Conservation (phyloP, 2,329 filamentous ascomycete genomes). For the Aspergillus bombycis region DNA sequence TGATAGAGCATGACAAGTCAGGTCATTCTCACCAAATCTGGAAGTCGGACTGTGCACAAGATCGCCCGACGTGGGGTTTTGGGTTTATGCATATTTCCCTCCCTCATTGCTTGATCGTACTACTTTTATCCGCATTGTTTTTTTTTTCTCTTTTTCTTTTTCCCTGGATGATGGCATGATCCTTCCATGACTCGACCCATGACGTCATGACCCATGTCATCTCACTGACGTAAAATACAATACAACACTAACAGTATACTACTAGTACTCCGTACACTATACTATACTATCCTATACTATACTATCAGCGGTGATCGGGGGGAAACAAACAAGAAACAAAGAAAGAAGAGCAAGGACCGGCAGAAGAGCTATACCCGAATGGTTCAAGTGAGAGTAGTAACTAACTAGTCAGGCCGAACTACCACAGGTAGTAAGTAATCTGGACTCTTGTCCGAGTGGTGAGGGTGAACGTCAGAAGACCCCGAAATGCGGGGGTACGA, state of each 20-base stretch:
- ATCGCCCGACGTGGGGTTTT: slow-evolving; percentile 16
- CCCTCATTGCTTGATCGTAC: neutral
- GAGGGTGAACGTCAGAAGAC: slow-evolving; percentile 19
- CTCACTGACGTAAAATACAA: neutral
- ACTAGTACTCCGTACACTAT: no score
- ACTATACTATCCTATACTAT: no score
- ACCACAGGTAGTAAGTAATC: no score
- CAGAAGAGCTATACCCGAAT: neutral
- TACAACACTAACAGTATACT: no score
- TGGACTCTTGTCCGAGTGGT: no score
- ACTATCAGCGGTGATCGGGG: no score
- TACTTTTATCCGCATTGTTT: neutral
- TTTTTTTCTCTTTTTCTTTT: neutral
- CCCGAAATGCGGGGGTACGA: slow-evolving; percentile 10
- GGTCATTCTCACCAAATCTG: no score
- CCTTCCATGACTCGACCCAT: neutral
- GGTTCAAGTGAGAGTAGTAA: neutral
- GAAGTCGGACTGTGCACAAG: slow-evolving; percentile 14
- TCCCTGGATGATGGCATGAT: slow-evolving; percentile 3
- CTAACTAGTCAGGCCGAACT: no score
- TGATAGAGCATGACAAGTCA: no score
- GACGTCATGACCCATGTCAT: slow-evolving; percentile 4
- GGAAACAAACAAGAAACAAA: neutral
- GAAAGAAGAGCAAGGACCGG: no score
- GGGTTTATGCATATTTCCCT: neutral